These are phyloP conservation scores for Volvox africanus DNA, from an alignment of 139 green algal species.

Conservation along the genomic window DNA sequence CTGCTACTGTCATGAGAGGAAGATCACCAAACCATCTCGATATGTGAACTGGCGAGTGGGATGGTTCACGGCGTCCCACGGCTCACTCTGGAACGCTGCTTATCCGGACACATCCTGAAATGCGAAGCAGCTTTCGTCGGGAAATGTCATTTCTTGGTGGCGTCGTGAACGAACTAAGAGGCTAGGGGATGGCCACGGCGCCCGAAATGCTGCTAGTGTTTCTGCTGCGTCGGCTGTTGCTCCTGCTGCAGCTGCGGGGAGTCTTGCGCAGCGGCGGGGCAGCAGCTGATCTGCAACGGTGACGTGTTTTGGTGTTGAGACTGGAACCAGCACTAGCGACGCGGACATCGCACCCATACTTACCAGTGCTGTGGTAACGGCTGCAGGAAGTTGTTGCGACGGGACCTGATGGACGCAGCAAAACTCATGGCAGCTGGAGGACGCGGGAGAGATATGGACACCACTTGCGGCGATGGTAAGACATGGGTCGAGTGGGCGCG, in stretches of 20 bases:
- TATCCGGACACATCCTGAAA: neutral
- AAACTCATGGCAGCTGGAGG: neutral
- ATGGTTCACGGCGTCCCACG: no score
- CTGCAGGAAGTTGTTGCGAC: neutral
- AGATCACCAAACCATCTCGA: no score
- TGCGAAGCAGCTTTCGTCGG: neutral
- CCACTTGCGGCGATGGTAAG: no score
- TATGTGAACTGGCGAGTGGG: no score
- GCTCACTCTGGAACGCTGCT: no score
- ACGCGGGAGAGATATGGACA: neutral
- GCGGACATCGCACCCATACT: neutral
- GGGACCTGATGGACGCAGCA: neutral
- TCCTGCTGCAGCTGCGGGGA: neutral
- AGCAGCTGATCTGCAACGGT: slow-evolving; percentile 94
- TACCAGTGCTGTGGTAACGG: no score
- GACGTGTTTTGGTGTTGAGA: slow-evolving; percentile 90
- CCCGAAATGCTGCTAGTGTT: no score
- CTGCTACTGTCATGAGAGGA: no score
- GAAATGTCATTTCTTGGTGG: neutral
- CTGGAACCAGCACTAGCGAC: slow-evolving; percentile 83
- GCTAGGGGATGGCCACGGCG: no score
- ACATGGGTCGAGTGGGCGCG: no score
- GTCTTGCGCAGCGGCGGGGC: neutral
- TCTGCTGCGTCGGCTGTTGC: no score
- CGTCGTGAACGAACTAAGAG: neutral